Conservation (phyloP, 2,329 filamentous ascomycete genomes). For the Camptophora hylomeconis region DNA sequence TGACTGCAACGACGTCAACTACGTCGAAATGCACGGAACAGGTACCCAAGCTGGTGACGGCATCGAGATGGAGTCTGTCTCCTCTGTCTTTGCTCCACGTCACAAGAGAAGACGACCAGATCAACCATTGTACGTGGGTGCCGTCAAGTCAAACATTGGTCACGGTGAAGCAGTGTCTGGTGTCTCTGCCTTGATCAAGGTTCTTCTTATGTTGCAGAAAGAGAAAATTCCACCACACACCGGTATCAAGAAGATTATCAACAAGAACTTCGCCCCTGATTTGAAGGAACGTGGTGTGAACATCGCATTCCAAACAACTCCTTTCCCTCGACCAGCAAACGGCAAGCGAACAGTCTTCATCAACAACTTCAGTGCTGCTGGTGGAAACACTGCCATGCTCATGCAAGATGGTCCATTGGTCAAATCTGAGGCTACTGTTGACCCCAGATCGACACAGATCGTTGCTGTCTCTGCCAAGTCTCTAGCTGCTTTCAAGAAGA, state of each 20-base stretch:
- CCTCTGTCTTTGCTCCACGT: conserved; percentile 23
- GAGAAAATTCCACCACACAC: conserved; percentile 51
- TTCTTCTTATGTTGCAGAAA: conserved; percentile 52
- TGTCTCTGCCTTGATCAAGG: conserved; percentile 41
- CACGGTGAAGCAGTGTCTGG: conserved; percentile 32
- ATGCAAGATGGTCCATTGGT: conserved; percentile 46
- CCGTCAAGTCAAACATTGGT: conserved; percentile 28
- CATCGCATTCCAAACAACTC: conserved; percentile 32
- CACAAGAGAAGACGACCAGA: conserved; percentile 18
- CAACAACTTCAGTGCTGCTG: conserved; percentile 60
- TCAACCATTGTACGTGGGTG: conserved; percentile 22
- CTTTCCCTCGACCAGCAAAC: conserved; percentile 19
- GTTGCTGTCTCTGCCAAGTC: conserved; percentile 47
- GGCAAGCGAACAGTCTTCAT: conserved; percentile 31
- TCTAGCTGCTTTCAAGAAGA: conserved; percentile 35
- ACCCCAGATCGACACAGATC: conserved; percentile 45
- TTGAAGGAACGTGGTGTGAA: conserved; percentile 22
- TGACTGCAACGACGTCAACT: conserved; percentile 24
- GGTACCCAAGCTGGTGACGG: conserved; percentile 30
- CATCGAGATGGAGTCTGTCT: conserved; percentile 25
- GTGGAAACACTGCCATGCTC: conserved; percentile 56
- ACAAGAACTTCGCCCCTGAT: conserved; percentile 23
- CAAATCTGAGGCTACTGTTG: conserved; percentile 22
- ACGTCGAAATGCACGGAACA: conserved; percentile 30
- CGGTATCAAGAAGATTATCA: conserved; percentile 46